phyloP scores from a whole-genome alignment of 371 early-diverging fungal species.

The Sanchytrium tribonematis region DNA sequence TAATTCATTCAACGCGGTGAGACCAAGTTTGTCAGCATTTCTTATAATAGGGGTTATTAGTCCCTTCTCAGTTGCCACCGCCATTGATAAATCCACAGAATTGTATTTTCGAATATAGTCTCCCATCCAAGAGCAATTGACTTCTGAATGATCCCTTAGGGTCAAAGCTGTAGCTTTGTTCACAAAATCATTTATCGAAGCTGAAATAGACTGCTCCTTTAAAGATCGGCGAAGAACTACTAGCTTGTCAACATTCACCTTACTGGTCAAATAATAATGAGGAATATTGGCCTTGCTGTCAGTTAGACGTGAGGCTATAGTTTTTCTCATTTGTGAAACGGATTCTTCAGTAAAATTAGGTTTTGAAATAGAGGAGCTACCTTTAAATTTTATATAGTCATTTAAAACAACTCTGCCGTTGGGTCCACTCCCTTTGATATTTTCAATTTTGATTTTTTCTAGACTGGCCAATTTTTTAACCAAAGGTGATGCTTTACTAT shows the following conservation, averaged over 20 bases:
- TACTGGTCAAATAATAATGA: constrained; percentile 80
- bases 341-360: constrained; percentile 42
- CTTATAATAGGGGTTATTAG: constrained; percentile 84
- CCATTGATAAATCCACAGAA: constrained; percentile 72
- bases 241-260: constrained; percentile 59
- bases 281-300: constrained; percentile 67
- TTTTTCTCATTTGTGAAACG: constrained; percentile 51
- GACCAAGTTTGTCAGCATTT: constrained; percentile 53
- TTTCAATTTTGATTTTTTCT: constrained; percentile 38
- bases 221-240: constrained; percentile 43
- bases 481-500: constrained; percentile 46
- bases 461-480: constrained; percentile 64
- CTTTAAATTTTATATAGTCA: constrained; percentile 45
- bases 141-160: constrained; percentile 70
- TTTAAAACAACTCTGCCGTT: constrained; percentile 62
- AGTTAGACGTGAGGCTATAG: constrained; percentile 50
- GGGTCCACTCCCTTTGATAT: constrained; percentile 65
- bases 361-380: not conserved
- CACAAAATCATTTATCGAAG: constrained; percentile 91
- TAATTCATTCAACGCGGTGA: constrained; percentile 47
- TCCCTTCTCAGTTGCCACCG: constrained; percentile 77
- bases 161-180: constrained; percentile 79
- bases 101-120: constrained; percentile 69
- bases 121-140: constrained; percentile 82
- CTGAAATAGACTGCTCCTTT: constrained; percentile 47